Evolutionary conservation across 768 basidiomycete genomes (phyloP), one percentile per base, ranked within the genome.

Genomic region (Psilocybe tampanensis): DNA sequence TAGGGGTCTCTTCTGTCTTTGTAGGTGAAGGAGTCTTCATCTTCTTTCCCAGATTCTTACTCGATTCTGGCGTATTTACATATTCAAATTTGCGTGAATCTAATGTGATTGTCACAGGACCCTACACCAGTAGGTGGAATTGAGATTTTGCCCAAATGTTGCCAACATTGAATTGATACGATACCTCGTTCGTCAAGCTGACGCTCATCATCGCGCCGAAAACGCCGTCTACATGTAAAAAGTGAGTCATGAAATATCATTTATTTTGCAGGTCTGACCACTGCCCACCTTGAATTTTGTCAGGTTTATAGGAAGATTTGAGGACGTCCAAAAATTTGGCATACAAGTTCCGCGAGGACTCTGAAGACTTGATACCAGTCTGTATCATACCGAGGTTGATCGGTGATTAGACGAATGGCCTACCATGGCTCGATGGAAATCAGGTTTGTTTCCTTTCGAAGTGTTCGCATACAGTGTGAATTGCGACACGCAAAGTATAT

Each of bases 161-260:
- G 41, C 26, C 33, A 55, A 55, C 47, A 21, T 50, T 44, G 17
- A 47, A 33, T 39, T n/a, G 24, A 32, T 52, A 17, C 8, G 24
- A 42, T 70, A 92, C 94, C 76, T 98, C 95, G 68, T 98, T 98
- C 19, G 82, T 88, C 54, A 96, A 72, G 59, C 78, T 84, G 51
- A 98, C 92, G 55, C 86, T 83, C 95, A 98, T 98, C 95, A 96
- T 96, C 4, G 94, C 95, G 29, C 94, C 94, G 68, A 98, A 97
- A 62, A 77, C 80, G n/a, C 95, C 95, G 70, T 98, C 95, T 95
- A 55, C 21, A 32, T 36, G n/a, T 48, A 49, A 44, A 26, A 3
- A 49, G 52, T 62, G 36, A 57, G 48, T 12, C 44, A 23, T 44
- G 45, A 13, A 34, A 60, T n/a, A 2, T 47, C 19, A 39, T 39